phyloP scores from a whole-genome alignment of 768 basidiomycete species.

The Terana coerulea region DNA sequence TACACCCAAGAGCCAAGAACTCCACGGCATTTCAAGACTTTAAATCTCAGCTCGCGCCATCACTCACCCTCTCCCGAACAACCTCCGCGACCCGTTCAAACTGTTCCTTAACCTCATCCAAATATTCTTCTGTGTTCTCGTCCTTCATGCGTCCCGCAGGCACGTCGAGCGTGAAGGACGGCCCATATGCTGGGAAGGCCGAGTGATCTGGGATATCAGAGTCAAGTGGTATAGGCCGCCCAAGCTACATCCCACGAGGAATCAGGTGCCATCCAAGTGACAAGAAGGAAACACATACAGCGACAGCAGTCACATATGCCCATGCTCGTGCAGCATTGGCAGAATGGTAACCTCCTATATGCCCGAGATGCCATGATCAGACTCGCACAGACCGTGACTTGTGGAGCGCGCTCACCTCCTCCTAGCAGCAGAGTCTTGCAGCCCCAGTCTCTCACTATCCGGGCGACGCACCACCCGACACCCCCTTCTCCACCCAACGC shows the following conservation, averaged over 20 bases:
- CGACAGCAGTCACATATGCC: constrained; percentile 75
- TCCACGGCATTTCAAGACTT: too few species aligned
- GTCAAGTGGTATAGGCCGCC: constrained; percentile 51
- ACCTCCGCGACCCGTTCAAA: constrained; percentile 18
- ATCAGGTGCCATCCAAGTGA: not conserved
- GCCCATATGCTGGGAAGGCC: constrained; percentile 69
- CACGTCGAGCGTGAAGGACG: constrained; percentile 79
- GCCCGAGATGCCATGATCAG: too few species aligned
- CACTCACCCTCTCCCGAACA: constrained; percentile 10
- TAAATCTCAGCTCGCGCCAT: not conserved
- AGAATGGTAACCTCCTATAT: constrained; percentile 74
- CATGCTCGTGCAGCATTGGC: constrained; percentile 86
- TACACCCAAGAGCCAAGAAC: too few species aligned
- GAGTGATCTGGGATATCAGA: constrained; percentile 73
- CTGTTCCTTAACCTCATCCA: constrained; percentile 37
- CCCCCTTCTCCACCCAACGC: constrained; percentile 51
- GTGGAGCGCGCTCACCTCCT: constrained; percentile 44
- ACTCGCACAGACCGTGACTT: constrained; percentile 15
- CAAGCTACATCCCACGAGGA: constrained; percentile 38
- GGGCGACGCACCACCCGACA: constrained; percentile 63
- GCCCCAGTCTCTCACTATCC: constrained; percentile 49
- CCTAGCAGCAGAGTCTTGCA: constrained; percentile 70
- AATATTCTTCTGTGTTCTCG: constrained; percentile 60
- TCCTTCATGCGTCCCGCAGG: constrained; percentile 71
- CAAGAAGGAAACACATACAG: constrained; percentile 42